These are phyloP conservation scores for Flaveria floridana DNA, from an alignment of 140 eudicot genomes.

Conservation along the genomic window DNA sequence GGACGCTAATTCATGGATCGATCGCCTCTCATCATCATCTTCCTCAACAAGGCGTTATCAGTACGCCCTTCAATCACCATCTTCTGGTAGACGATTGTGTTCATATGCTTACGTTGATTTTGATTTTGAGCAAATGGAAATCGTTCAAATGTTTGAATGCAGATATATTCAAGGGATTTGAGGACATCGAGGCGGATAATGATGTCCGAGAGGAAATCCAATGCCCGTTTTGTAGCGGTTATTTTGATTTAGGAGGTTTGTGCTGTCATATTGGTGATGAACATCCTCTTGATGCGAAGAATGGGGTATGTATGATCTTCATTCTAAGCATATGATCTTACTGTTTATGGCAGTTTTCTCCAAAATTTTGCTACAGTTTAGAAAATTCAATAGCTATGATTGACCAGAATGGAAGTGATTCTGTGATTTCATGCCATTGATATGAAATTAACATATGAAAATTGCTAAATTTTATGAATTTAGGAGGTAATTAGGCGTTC, in stretches of 20 bases:
- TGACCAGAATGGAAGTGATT: background rate
- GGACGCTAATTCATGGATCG: slow-evolving; percentile 88
- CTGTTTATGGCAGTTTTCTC: background rate
- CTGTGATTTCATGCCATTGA: background rate
- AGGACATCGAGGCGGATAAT: slow-evolving; percentile 39
- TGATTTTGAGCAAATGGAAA: background rate
- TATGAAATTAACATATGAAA: background rate
- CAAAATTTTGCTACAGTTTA: background rate
- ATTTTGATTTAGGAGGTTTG: slow-evolving; percentile 81
- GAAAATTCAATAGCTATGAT: background rate
- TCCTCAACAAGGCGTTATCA: slow-evolving; percentile 72
- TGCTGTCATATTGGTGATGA: slow-evolving; percentile 95
- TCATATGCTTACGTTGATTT: background rate
- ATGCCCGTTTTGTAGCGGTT: slow-evolving; percentile 82
- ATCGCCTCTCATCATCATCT: slow-evolving; percentile 48
- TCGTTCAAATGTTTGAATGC: background rate
- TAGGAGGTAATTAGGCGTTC: background rate
- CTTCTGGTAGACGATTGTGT: slow-evolving; percentile 40
- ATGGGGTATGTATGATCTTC: slow-evolving; percentile 64
- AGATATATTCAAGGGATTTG: slow-evolving; percentile 20
- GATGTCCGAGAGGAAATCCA: slow-evolving; percentile 82
- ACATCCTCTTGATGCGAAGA: slow-evolving; percentile 77
- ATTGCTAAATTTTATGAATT: background rate
- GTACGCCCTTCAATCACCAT: slow-evolving; percentile 69
- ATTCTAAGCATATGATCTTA: background rate